Percentiles rank a stretch among this genome's conserved stretches.
These are phyloP conservation scores for Clonostachys solani DNA, from an alignment of 2,329 filamentous ascomycete genomes.

Conservation along the genomic window DNA sequence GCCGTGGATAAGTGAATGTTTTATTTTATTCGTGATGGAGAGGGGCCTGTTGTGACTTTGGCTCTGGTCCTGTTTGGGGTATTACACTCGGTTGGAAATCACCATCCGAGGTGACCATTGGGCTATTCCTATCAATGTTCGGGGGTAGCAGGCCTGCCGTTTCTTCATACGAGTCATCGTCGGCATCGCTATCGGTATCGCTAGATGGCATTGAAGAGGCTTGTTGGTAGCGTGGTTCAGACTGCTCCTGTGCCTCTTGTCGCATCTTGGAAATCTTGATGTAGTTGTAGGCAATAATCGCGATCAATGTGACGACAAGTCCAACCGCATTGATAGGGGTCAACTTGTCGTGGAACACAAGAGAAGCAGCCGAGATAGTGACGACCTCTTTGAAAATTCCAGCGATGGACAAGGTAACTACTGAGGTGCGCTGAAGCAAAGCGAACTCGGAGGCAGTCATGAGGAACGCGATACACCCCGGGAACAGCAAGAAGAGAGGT, in stretches of 20 bases:
- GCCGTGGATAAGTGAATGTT: neutral
- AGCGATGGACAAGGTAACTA: constrained; percentile 93
- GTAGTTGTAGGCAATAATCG: constrained; percentile 89
- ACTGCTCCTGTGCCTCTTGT: constrained; percentile 58
- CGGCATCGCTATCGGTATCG: constrained; percentile 35
- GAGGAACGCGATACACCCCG: constrained; percentile 84
- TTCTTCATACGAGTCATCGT: constrained; percentile 36
- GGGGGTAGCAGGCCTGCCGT: constrained; percentile 35
- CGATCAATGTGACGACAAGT: constrained; percentile 79
- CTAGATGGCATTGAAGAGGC: constrained; percentile 23
- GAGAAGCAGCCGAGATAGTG: constrained; percentile 82
- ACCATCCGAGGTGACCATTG: constrained; percentile 32
- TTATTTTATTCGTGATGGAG: constrained; percentile 6
- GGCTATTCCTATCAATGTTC: constrained; percentile 26
- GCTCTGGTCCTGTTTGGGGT: constrained; percentile 1
- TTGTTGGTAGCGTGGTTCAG: constrained; percentile 26
- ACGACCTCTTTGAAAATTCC: constrained; percentile 99
- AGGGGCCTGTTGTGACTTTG: neutral
- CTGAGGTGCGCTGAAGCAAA: constrained; percentile 87
- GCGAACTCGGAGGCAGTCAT: constrained; percentile 98
- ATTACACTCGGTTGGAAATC: constrained; percentile 30
- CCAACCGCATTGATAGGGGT: constrained; percentile 86
- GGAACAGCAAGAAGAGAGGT: constrained; percentile 77
- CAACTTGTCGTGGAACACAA: constrained; percentile 85
- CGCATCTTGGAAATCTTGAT: constrained; percentile 92